Conservation (phyloP, 2,329 filamentous ascomycete genomes). For the Nemania abortiva region DNA sequence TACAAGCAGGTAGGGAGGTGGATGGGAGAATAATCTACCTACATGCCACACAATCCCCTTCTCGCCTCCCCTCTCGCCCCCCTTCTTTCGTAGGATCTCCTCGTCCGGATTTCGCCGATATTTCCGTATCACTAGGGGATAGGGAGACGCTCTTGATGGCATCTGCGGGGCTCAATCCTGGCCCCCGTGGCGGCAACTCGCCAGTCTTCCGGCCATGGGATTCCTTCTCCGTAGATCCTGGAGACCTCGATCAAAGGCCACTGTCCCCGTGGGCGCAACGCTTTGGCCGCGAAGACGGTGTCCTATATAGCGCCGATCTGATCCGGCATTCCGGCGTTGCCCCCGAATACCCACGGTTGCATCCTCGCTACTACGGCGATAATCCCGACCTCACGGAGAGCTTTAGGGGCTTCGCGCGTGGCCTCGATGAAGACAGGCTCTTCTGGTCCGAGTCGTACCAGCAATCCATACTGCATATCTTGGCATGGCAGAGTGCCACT, state of each 20-base stretch:
- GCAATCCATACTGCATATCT: background rate
- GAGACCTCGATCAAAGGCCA: background rate
- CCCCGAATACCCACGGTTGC: conserved; percentile 13
- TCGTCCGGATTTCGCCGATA: too few relatives aligned
- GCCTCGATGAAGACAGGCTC: conserved; percentile 12
- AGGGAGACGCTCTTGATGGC: background rate
- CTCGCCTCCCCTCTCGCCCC: too few relatives aligned
- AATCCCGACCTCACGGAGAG: background rate
- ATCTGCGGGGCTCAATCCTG: background rate
- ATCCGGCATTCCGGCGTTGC: conserved; percentile 12
- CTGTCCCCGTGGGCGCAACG: conserved; percentile 11
- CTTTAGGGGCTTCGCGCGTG: conserved; percentile 5
- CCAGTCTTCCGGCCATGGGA: background rate
- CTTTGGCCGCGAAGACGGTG: background rate
- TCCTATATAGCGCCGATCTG: background rate
- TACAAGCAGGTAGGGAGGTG: too few relatives aligned
- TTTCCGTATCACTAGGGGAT: too few relatives aligned
- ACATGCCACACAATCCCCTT: too few relatives aligned
- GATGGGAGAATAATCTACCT: too few relatives aligned
- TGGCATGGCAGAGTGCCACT: background rate
- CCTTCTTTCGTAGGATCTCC: too few relatives aligned
- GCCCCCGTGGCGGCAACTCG: background rate
- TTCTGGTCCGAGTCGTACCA: background rate
- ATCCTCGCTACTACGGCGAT: conserved; percentile 13
- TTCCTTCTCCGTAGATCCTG: background rate